Evolutionary conservation across 108 stramenopile genomes (phyloP).

Genomic region (Fragilaria crotonensis): DNA sequence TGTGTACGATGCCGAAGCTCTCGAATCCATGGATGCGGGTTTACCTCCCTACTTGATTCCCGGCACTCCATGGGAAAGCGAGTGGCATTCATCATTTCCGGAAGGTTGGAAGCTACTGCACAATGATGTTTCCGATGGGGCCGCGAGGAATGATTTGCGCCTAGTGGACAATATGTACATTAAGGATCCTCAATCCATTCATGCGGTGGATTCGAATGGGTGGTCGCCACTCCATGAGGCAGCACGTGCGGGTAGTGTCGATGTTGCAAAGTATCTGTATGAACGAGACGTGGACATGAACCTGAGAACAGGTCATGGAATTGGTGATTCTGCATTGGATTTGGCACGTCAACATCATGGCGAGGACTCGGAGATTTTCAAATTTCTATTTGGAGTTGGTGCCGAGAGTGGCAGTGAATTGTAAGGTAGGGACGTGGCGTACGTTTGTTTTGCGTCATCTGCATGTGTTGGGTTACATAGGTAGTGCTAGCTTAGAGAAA

Average conservation of each 20-base stretch:
- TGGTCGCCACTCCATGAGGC: conserved; percentile 50
- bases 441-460: too few relatives aligned
- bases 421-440: too few relatives aligned
- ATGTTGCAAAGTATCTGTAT: conserved; percentile 28
- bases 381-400: neutral
- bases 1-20: neutral
- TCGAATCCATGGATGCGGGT: conserved; percentile 9
- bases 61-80: conserved; percentile 26
- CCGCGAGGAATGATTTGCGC: neutral
- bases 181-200: conserved; percentile 7
- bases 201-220: conserved; percentile 28
- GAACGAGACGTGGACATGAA: conserved; percentile 26
- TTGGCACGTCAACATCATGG: neutral
- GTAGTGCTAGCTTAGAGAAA: too few relatives aligned
- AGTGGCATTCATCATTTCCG: conserved; percentile 20
- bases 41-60: conserved; percentile 47
- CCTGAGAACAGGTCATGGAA: conserved; percentile 25
- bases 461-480: too few relatives aligned
- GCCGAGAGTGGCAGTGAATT: too few relatives aligned
- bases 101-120: conserved; percentile 27
- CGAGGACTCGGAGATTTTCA: neutral
- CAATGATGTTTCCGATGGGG: neutral
- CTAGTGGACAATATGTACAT: neutral
- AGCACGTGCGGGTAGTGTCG: conserved; percentile 19
- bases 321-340: conserved; percentile 11